Conservation (phyloP, 2,329 filamentous ascomycete species). For the Colletotrichum liaoningense region DNA sequence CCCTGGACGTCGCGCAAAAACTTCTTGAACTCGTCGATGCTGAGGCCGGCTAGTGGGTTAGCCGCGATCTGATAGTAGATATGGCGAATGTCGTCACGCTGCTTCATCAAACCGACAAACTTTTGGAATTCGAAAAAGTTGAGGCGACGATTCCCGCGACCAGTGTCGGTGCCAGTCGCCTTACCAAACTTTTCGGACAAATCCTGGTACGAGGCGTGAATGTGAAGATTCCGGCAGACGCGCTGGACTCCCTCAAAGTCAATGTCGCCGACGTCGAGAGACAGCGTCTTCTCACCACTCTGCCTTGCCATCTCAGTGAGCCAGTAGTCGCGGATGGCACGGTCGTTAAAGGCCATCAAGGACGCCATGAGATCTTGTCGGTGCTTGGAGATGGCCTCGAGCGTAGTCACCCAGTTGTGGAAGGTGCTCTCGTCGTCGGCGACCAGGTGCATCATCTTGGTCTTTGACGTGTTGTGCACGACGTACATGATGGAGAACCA, state of each 20-base stretch:
- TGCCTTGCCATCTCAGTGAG: conserved; percentile 82
- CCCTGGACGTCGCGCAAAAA: conserved; percentile 82
- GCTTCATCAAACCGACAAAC: conserved; percentile 86
- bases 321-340: conserved; percentile 88
- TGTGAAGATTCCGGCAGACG: conserved; percentile 90
- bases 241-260: conserved; percentile 83
- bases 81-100: conserved; percentile 81
- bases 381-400: conserved; percentile 86
- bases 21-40: conserved; percentile 76
- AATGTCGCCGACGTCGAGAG: conserved; percentile 74
- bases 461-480: conserved; percentile 81
- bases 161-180: conserved; percentile 73
- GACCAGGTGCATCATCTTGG: conserved; percentile 89
- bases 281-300: conserved; percentile 57
- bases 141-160: conserved; percentile 60
- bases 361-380: conserved; percentile 92
- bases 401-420: conserved; percentile 83
- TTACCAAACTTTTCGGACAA: conserved; percentile 79
- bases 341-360: conserved; percentile 85
- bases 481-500: conserved; percentile 95
- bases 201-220: conserved; percentile 81
- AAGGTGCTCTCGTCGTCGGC: conserved; percentile 80
- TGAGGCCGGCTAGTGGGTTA: conserved; percentile 73
- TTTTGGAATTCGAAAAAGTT: conserved; percentile 85
- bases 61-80: conserved; percentile 75